Percentiles rank a stretch among this genome's conserved stretches.
These are phyloP conservation scores for Pseudomicrostroma phylloplanum DNA, from an alignment of 1,284 basidiomycete genomes.

Conservation along the genomic window DNA sequence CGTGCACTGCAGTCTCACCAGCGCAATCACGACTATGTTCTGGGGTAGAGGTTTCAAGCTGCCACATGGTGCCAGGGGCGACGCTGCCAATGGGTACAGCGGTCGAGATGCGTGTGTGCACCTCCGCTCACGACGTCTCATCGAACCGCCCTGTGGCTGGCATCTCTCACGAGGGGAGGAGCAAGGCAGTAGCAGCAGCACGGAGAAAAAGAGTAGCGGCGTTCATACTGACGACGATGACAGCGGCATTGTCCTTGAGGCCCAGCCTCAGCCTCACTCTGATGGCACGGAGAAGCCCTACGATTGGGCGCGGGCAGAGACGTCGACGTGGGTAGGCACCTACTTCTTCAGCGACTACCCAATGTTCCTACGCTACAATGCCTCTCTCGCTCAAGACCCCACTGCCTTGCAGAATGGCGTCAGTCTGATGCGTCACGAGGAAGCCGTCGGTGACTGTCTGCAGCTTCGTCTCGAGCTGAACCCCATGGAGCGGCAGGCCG, in stretches of 20 bases:
- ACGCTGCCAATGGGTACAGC: not conserved
- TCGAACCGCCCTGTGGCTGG: not conserved
- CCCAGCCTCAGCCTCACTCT: not conserved
- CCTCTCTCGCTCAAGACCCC: not conserved
- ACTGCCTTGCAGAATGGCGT: not conserved
- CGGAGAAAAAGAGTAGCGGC: not conserved
- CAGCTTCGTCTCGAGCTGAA: not conserved
- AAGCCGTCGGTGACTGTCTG: slow-evolving; percentile 3
- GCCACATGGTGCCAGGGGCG: not conserved
- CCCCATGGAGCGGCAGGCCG: not conserved
- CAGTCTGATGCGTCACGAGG: not conserved
- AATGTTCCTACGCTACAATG: slow-evolving; percentile 4
- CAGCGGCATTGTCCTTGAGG: not conserved
- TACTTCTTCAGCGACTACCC: slow-evolving; percentile 8
- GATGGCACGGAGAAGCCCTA: not conserved
- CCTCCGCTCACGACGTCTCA: not conserved
- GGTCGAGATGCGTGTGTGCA: not conserved
- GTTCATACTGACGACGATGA: not conserved
- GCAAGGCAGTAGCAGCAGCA: not conserved
- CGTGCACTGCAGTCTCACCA: not conserved
- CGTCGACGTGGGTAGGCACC: not conserved
- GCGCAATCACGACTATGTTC: not conserved
- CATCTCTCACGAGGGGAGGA: not conserved
- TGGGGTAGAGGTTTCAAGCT: slow-evolving; percentile 3
- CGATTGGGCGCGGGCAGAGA: slow-evolving; percentile 1